These are phyloP conservation scores for Lepraria neglecta DNA, from an alignment of 495 filamentous ascomycete species.

Conservation along the genomic window DNA sequence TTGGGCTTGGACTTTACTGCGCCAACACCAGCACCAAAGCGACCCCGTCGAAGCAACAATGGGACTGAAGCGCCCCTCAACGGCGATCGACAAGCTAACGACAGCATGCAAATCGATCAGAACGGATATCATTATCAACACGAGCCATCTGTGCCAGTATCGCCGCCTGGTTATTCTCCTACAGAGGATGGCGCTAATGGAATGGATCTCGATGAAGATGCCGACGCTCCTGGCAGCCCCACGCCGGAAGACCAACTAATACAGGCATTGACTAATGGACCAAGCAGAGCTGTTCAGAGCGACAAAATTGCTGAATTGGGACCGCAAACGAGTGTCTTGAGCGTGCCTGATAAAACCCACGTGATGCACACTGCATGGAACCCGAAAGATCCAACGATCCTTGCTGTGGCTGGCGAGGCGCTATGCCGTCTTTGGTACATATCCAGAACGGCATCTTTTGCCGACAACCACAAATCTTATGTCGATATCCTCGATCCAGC, in stretches of 20 bases:
- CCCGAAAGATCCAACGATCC: constrained; percentile 63
- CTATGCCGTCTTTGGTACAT: constrained; percentile 77
- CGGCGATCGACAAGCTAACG: constrained; percentile 30
- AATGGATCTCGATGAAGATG: constrained; percentile 53
- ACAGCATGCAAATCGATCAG: constrained; percentile 29
- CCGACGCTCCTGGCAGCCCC: constrained; percentile 38
- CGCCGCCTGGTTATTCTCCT: constrained; percentile 44
- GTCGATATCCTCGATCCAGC: constrained; percentile 29
- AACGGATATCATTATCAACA: constrained; percentile 22
- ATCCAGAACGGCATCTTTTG: constrained; percentile 37
- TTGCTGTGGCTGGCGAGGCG: constrained; percentile 70
- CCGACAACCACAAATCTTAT: constrained; percentile 36
- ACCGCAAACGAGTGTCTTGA: constrained; percentile 58
- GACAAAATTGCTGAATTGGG: constrained; percentile 59
- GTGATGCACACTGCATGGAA: constrained; percentile 72
- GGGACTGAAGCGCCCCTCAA: constrained; percentile 41
- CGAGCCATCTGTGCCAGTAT: constrained; percentile 31
- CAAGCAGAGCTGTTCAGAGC: constrained; percentile 65
- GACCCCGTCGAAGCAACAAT: constrained; percentile 34
- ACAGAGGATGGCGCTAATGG: constrained; percentile 34
- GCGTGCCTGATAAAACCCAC: constrained; percentile 53
- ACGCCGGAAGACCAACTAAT: constrained; percentile 40
- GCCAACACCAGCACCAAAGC: constrained; percentile 30
- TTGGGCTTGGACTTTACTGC: constrained; percentile 39
- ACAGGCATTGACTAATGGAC: constrained; percentile 55